Base-by-base conservation (phyloP, 345 rosid genomes). In the Acer yangbiense region DNA sequence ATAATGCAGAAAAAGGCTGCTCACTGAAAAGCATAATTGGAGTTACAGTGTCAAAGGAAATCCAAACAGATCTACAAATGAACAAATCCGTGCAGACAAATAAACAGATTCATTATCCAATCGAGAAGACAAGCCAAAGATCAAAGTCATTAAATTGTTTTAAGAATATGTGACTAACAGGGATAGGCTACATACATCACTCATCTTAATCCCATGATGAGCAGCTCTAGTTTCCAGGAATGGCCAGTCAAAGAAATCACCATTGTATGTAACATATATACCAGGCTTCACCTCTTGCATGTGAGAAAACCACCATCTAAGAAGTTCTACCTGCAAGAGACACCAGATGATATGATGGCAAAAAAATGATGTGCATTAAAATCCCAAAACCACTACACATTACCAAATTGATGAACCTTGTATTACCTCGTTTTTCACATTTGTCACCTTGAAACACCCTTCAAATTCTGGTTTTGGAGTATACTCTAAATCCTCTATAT, bases 231-330 rank as follows among this genome's bases (percentile, higher is more conserved):
- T 89, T 87, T 95, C 99, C 82, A 95, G 68, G 86, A 95, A 95
- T 61, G 99, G 99, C 99, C 99, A 95, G 80, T 95, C 99, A 79
- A 95, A 95, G 77, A 74, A 93, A 83, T 95, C 99, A 65, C 99
- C 99, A 16, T 93, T 95, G 80, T 95, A 95, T 21, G 99, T 93
- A 65, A 95, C 99, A 88, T 91, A 95, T 79, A 95, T 90, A 77
- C 98, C 92, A 48, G 99, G 99, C 87, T 93, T 95, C 83, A 91
- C 87, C 65, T 91, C 97, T 85, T 85, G 93, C 99, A 95, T 95
- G 83, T 95, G 99, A 68, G 91, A 76, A 86, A 95, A 95, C 99
- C 99, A 95, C 54, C 62, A 74, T 78, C 78, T 84, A 66, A 95
- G 86, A 87, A 95, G 97, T 77, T 91, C 97, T 61, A 87, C 85